These are phyloP conservation scores for Monosporascus sp. DNA, from an alignment of 2,329 filamentous ascomycete species.

Conservation along the genomic window DNA sequence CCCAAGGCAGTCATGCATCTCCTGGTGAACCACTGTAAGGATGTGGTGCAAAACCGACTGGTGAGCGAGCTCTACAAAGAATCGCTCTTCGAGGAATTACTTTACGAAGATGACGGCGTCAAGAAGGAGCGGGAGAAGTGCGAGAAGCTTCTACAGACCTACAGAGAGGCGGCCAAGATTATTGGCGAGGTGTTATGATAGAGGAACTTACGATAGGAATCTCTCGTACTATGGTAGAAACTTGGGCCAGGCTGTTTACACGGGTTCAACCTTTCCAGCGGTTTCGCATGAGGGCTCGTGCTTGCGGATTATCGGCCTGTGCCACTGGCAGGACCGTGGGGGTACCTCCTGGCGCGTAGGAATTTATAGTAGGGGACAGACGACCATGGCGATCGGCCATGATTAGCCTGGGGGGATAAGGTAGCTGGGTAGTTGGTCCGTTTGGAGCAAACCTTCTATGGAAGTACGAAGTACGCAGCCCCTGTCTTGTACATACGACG, in stretches of 20 bases:
- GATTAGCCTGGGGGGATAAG: too few relatives aligned
- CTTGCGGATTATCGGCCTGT: too few relatives aligned
- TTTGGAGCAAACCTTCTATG: too few relatives aligned
- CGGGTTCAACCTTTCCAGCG: too few relatives aligned
- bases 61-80: constrained; percentile 96
- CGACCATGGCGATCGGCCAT: too few relatives aligned
- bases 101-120: constrained; percentile 96
- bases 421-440: too few relatives aligned
- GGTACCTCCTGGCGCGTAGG: too few relatives aligned
- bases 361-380: too few relatives aligned
- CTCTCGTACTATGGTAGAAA: constrained; percentile 4
- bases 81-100: constrained; percentile 78
- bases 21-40: constrained; percentile 96
- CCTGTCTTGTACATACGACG: too few relatives aligned
- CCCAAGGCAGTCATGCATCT: constrained; percentile 99
- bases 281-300: background rate
- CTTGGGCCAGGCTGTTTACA: background rate
- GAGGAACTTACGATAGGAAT: background rate
- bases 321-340: too few relatives aligned
- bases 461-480: too few relatives aligned
- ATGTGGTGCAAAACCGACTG: constrained; percentile 93
- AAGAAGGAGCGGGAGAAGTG: constrained; percentile 99
- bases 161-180: constrained; percentile 96
- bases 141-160: constrained; percentile 89
- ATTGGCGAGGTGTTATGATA: constrained; percentile 85